Base-by-base conservation (phyloP, 2,329 filamentous ascomycete genomes). In the Plectosphaerella sp. region DNA sequence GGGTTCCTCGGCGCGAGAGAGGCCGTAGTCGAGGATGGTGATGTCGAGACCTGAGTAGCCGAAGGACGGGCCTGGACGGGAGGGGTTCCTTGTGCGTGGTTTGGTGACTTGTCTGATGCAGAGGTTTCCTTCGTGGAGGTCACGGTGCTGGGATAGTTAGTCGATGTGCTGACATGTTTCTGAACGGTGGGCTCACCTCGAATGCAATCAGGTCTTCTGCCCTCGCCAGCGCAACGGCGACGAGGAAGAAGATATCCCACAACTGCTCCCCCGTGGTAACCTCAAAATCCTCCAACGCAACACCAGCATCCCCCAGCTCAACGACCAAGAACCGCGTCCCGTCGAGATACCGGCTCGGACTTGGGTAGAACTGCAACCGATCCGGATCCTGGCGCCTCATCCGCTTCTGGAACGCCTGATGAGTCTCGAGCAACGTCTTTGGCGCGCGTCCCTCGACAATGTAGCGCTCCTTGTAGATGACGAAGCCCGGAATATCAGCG, bases 51-150 rank as follows among this genome's bases (percentile, higher is more conserved):
- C 82, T 0, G 83, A 86, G 57, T 73, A 78, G 25, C 82, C 82
- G 63, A 83, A 83, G 48, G 72, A 68, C 3, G 71, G 66, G 0
- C 50, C 57, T 3, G 66, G 62, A 14, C 60, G 60, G 43, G 65
- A 58, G 4, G 64, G 57, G 4, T 64, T 63, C 35, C 64, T 65
- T 2, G 67, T 59, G 9, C 61, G 61, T 1, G 72, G 60, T 3
- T 71, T 59, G 3, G 68, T 62, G 1, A 70, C 66, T 49, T 72
- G 74, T 4, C 75, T 73, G 47, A 86, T 73, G 56, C 83, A 86
- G 15, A 87, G 65, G 57, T 87, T 86, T 5, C 83, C 83, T 57
- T 87, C 83, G 58, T 87, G 83, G 4, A 87, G 70, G 59, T 87
- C 83, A 6, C 83, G 79, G 59, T 87, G 83, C 80, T 84, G 54